Evolutionary conservation across 768 basidiomycete species (phyloP).

Genomic region (Cubamyces sp.): DNA sequence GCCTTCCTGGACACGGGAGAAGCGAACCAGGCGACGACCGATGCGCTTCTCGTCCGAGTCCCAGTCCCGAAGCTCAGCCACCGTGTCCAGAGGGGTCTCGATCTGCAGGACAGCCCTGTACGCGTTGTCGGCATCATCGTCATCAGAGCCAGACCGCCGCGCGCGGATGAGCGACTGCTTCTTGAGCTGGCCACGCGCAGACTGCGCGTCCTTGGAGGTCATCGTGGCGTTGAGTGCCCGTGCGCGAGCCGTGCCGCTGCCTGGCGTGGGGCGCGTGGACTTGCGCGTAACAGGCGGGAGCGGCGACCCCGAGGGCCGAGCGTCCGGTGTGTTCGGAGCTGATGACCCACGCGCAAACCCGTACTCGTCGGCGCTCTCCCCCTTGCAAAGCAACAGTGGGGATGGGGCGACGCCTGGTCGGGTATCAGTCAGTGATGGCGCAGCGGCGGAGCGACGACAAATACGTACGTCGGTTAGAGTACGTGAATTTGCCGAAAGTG

Average conservation of each 20-base stretch:
- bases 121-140: conserved; percentile 42
- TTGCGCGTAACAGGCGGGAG: conserved; percentile 44
- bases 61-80: conserved; percentile 56
- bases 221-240: conserved; percentile 15
- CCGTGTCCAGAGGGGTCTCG: conserved; percentile 54
- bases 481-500: conserved; percentile 74
- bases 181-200: conserved; percentile 23
- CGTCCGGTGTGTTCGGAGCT: conserved; percentile 14
- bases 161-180: conserved; percentile 31
- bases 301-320: conserved; percentile 31
- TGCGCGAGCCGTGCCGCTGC: conserved; percentile 14
- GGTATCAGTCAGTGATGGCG: conserved; percentile 8
- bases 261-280: conserved; percentile 40
- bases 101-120: conserved; percentile 57
- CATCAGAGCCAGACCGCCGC: conserved; percentile 32
- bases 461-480: conserved; percentile 51
- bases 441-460: not conserved
- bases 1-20: conserved; percentile 78
- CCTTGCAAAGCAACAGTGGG: conserved; percentile 20
- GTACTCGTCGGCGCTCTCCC: conserved; percentile 8
- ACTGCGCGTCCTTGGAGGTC: conserved; percentile 10
- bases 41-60: conserved; percentile 63
- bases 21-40: conserved; percentile 86
- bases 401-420: conserved; percentile 12
- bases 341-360: conserved; percentile 9